Conservation (phyloP, 1,139 yeast species). For the Yamadazyma mexicana region DNA sequence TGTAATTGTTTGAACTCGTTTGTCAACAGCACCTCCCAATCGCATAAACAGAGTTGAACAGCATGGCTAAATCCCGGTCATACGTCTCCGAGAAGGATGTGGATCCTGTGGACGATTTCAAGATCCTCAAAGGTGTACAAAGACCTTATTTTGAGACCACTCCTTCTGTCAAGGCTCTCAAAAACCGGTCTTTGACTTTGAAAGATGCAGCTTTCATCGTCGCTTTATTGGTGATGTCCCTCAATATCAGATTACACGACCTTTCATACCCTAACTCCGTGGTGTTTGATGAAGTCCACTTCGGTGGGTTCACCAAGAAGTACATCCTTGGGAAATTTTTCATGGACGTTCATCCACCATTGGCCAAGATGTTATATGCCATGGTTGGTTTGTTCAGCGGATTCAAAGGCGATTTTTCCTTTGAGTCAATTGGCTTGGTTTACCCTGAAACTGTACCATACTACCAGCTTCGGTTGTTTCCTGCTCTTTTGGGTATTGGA, state of each 20-base stretch:
- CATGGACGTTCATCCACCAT: slow-evolving; percentile 95
- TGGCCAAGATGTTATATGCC: slow-evolving; percentile 86
- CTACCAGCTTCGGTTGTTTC: slow-evolving; percentile 79
- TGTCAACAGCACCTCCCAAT: not conserved
- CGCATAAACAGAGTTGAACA: not conserved
- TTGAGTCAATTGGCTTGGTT: slow-evolving; percentile 67
- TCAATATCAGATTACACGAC: slow-evolving; percentile 40
- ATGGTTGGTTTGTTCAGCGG: slow-evolving; percentile 74
- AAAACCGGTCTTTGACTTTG: slow-evolving; percentile 7
- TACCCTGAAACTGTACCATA: slow-evolving; percentile 68
- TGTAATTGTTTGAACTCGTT: too few species aligned
- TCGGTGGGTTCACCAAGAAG: slow-evolving; percentile 76
- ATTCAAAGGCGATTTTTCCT: slow-evolving; percentile 72
- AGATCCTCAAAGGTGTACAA: slow-evolving; percentile 8
- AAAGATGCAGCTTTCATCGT: slow-evolving; percentile 39
- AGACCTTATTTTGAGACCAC: slow-evolving; percentile 12
- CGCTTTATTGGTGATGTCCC: slow-evolving; percentile 53
- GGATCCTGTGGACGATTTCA: slow-evolving; percentile 7
- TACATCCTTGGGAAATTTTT: slow-evolving; percentile 73
- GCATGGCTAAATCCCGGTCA: slow-evolving; percentile 5
- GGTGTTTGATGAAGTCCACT: slow-evolving; percentile 44
- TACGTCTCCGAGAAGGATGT: not conserved
- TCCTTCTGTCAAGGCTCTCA: slow-evolving; percentile 4
- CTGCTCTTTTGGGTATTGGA: slow-evolving; percentile 79
- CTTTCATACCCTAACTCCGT: slow-evolving; percentile 33